phyloP scores from a whole-genome alignment of 345 rosid genomes.

The Acer saccharum region DNA sequence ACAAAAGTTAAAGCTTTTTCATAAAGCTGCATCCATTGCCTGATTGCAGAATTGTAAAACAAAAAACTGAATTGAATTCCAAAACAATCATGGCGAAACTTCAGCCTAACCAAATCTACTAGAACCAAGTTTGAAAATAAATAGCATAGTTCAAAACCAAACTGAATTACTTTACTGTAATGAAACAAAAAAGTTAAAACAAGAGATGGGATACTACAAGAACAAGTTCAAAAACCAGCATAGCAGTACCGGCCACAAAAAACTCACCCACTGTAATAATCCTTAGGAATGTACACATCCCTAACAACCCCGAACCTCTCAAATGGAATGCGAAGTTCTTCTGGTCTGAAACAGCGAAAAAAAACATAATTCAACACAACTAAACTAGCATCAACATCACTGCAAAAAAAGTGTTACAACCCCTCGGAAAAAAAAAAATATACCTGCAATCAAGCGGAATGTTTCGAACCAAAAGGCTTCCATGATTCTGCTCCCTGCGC shows the following conservation, averaged over 20 bases:
- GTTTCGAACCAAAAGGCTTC: slow-evolving; percentile 92
- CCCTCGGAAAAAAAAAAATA: not conserved
- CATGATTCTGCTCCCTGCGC: slow-evolving; percentile 66
- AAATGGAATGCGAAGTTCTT: slow-evolving; percentile 81
- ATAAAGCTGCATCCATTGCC: not conserved
- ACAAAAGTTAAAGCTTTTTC: not conserved
- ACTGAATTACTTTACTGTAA: not conserved
- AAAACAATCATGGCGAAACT: not conserved
- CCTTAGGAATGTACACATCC: slow-evolving; percentile 92
- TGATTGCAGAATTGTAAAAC: not conserved
- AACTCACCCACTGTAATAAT: slow-evolving; percentile 88
- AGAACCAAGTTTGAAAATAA: not conserved
- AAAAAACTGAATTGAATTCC: not conserved
- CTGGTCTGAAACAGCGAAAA: slow-evolving; percentile 58
- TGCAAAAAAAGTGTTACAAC: not conserved
- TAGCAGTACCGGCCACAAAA: not conserved
- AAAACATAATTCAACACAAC: not conserved
- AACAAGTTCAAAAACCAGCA: not conserved
- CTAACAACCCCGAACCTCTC: slow-evolving; percentile 89
- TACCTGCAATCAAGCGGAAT: slow-evolving; percentile 96
- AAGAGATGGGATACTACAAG: not conserved
- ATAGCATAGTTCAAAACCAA: not conserved
- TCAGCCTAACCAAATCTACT: not conserved
- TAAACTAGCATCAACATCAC: not conserved
- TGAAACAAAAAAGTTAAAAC: not conserved